These are phyloP conservation scores for Pestalotiopsis fici DNA, from an alignment of 2,329 filamentous ascomycete genomes.

Conservation along the genomic window DNA sequence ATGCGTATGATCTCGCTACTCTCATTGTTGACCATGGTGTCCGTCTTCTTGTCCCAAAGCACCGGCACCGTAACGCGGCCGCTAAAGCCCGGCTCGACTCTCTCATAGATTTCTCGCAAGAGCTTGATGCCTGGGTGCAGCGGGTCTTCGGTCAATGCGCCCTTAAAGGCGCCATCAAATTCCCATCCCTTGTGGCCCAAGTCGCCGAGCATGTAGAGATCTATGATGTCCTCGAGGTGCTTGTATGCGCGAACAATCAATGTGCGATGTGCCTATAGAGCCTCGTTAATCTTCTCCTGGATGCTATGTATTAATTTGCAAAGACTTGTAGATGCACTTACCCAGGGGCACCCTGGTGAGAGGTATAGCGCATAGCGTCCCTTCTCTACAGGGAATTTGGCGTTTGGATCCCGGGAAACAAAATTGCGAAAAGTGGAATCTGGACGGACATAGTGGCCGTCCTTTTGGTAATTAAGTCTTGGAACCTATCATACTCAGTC, in stretches of 20 bases:
- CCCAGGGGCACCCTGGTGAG: constrained; percentile 65
- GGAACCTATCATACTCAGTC: not conserved
- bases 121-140: constrained; percentile 63
- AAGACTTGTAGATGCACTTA: constrained; percentile 24
- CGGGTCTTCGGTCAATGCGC: constrained; percentile 55
- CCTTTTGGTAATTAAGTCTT: constrained; percentile 31
- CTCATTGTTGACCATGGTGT: constrained; percentile 80
- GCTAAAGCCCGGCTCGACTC: constrained; percentile 64
- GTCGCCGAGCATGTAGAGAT: constrained; percentile 64
- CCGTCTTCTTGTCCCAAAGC: constrained; percentile 68
- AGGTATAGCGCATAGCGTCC: constrained; percentile 64
- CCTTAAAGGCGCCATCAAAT: constrained; percentile 41
- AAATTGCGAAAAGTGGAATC: constrained; percentile 55
- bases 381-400: constrained; percentile 58
- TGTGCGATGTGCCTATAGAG: constrained; percentile 64
- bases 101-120: constrained; percentile 71
- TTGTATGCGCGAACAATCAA: constrained; percentile 74
- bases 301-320: not conserved
- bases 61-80: constrained; percentile 76
- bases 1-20: constrained; percentile 83
- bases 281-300: not conserved
- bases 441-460: constrained; percentile 55
- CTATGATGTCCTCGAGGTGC: constrained; percentile 69
- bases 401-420: constrained; percentile 50
- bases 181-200: constrained; percentile 62